Base-by-base conservation (phyloP, 805 yeast genomes). In the Wickerhamomyces bisporus region DNA sequence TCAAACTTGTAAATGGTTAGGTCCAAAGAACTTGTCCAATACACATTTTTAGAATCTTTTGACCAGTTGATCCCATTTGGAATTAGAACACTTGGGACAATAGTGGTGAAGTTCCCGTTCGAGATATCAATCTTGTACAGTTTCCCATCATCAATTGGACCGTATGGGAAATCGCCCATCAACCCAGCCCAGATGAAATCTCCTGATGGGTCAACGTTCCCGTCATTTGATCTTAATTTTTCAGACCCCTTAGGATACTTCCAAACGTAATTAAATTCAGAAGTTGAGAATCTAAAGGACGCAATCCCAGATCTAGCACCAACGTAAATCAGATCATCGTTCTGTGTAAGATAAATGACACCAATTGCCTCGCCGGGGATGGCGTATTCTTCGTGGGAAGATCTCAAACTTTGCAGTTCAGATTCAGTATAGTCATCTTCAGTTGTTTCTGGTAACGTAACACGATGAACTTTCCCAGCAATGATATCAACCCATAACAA, bases 41-140 rank as follows among this genome's bases (percentile, higher is more conserved):
- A 77, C 54, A 75, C 52, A 15, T 57, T 49, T 20, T 64, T 66
- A 3, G 60, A 60, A 30, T 61, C 65, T 5, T 56, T 55, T 7
- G 59, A 49, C 77, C 81, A 82, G 32, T 73, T 78, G 39, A 81
- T 62, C 8, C 95, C 95, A 56, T 88, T 88, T 14, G 96, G 79
- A 33, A 55, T 54, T 31, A 51, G 34, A 32, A 75, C 60, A 16
- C 62, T 57, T 19, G 67, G 67, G 39, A 66, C 58, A 3, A 71
- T 52, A 10, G 57, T 57, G 1, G 60, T 36, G 33, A 50, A 47
- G 2, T 53, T 48, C 5, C 53, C 54, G 9, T 59, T 57, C 13
- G 50, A 44, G 13, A 66, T 50, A 28, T 65, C 61, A 36, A 68
- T 62, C 30, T 68, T 64, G 50, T 72, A 67, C 32, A 80, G 52